Percentiles rank a stretch among this genome's conserved stretches.
Evolutionary conservation across 2,329 filamentous ascomycete species (phyloP).

Genomic region (Xylariales sp.): DNA sequence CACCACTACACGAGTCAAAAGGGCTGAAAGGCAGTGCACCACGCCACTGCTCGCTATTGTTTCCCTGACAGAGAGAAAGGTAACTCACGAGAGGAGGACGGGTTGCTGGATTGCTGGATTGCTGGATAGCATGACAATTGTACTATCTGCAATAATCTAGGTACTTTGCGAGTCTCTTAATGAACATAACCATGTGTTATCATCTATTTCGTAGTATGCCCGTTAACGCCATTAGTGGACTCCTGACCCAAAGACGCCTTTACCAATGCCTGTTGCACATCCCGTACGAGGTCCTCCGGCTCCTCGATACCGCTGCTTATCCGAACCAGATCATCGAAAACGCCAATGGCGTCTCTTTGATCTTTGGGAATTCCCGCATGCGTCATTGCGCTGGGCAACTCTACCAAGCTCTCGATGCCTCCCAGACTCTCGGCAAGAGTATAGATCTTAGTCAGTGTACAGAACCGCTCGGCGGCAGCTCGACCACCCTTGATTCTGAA

Average conservation of each 20-base stretch:
- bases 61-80: too few relatives aligned
- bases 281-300: conserved; percentile 72
- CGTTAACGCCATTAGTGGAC: conserved; percentile 1
- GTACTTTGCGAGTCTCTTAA: too few relatives aligned
- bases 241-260: conserved; percentile 49
- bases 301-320: conserved; percentile 96
- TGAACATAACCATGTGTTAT: too few relatives aligned
- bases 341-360: conserved; percentile 85
- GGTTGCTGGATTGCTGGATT: too few relatives aligned
- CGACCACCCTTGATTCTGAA: conserved; percentile 90
- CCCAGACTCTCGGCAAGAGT: conserved; percentile 90
- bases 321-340: conserved; percentile 90
- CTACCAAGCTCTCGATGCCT: conserved; percentile 85
- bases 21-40: too few relatives aligned
- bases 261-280: conserved; percentile 79
- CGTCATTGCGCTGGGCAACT: conserved; percentile 94
- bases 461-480: conserved; percentile 84
- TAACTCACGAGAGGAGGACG: too few relatives aligned
- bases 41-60: too few relatives aligned
- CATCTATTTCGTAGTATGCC: too few relatives aligned
- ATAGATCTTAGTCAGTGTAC: conserved; percentile 82
- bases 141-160: too few relatives aligned
- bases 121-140: too few relatives aligned
- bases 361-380: conserved; percentile 91
- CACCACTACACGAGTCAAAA: too few relatives aligned